These are phyloP conservation scores for Kwoniella europaea DNA, from an alignment of 768 basidiomycete species.

Conservation along the genomic window DNA sequence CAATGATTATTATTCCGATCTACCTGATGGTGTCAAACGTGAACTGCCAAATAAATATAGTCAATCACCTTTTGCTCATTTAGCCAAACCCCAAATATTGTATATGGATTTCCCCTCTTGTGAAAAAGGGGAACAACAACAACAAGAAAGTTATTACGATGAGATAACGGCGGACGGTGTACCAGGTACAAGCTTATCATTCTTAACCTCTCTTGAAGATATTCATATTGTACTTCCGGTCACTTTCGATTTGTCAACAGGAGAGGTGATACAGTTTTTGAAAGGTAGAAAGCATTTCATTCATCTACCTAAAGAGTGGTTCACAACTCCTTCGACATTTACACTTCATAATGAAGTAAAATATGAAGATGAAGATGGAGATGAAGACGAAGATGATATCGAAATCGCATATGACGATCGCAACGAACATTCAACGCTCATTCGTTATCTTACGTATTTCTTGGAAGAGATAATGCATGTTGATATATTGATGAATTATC, in stretches of 20 bases:
- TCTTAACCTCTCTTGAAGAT: neutral
- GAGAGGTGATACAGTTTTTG: neutral
- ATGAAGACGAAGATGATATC: neutral
- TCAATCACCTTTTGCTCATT: slow-evolving; percentile 3
- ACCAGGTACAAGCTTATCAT: neutral
- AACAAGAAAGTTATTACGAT: neutral
- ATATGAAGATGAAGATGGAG: neutral
- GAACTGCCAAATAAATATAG: neutral
- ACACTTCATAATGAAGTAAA: neutral
- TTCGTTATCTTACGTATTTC: neutral
- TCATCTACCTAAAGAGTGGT: neutral
- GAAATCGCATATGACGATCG: neutral
- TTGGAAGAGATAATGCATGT: neutral
- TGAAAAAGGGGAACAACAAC: neutral
- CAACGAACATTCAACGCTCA: neutral
- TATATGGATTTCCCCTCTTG: neutral
- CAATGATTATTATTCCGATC: neutral
- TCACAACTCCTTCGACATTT: neutral
- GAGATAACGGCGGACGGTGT: neutral
- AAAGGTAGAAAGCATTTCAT: neutral
- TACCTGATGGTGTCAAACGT: neutral
- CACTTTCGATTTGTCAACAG: neutral
- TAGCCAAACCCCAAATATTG: neutral
- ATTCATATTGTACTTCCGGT: neutral
- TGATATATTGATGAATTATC: neutral